phyloP scores from a whole-genome alignment of 805 yeast species.

The Debaryomyces maramus region DNA sequence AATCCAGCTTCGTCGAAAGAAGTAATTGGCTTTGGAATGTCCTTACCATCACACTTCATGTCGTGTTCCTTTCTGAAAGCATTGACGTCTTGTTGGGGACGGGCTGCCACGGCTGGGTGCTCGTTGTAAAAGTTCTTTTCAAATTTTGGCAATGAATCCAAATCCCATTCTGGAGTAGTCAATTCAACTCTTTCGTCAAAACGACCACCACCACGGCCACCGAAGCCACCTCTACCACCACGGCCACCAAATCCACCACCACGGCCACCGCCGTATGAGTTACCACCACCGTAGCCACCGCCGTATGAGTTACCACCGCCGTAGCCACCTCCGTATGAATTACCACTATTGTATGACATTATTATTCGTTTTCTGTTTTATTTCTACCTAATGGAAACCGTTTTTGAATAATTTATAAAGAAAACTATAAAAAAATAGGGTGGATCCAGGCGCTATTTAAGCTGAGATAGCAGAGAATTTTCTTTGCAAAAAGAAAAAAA shows the following conservation, averaged over 20 bases:
- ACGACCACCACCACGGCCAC: slow-evolving; percentile 33
- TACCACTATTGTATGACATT: slow-evolving; percentile 45
- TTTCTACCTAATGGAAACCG: background rate
- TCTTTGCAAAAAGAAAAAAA: slow-evolving; percentile 6
- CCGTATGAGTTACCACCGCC: slow-evolving; percentile 34
- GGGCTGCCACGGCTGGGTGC: slow-evolving; percentile 71
- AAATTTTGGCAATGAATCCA: slow-evolving; percentile 75
- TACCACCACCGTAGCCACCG: slow-evolving; percentile 23
- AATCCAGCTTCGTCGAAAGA: slow-evolving; percentile 96
- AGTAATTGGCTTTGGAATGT: slow-evolving; percentile 93
- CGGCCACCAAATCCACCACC: slow-evolving; percentile 36
- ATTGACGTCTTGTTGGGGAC: slow-evolving; percentile 71
- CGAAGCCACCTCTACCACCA: slow-evolving; percentile 37
- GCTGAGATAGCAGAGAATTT: slow-evolving; percentile 1
- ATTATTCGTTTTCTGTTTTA: slow-evolving; percentile 6
- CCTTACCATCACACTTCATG: slow-evolving; percentile 80
- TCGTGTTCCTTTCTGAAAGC: slow-evolving; percentile 79
- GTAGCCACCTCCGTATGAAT: slow-evolving; percentile 28
- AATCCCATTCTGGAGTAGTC: slow-evolving; percentile 78
- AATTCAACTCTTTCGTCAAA: slow-evolving; percentile 50
- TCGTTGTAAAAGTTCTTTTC: slow-evolving; percentile 95
- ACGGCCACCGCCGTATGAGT: slow-evolving; percentile 35
- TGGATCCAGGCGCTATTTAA: slow-evolving; percentile 1
- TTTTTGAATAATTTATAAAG: background rate
- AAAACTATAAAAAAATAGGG: background rate